Conservation (phyloP, 495 filamentous ascomycete genomes). For the Elasticomyces elasticus region DNA sequence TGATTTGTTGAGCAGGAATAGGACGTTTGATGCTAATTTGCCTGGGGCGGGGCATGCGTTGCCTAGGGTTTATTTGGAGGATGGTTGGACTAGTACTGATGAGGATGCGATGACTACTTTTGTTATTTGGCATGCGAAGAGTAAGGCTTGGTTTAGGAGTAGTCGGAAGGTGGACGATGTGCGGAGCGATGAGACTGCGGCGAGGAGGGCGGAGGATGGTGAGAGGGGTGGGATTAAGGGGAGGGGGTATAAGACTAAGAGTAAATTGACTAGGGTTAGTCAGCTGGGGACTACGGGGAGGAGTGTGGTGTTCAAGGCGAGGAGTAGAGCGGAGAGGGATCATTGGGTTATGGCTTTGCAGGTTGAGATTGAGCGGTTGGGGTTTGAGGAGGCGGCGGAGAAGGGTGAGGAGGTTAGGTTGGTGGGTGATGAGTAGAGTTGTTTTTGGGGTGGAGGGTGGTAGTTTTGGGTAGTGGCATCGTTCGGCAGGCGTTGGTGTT, state of each 20-base stretch:
- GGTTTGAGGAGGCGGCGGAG: constrained; percentile 40
- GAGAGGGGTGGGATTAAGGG: constrained; percentile 12
- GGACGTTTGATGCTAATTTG: constrained; percentile 58
- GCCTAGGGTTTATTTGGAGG: constrained; percentile 54
- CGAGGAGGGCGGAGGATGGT: constrained; percentile 29
- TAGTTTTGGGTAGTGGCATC: background rate
- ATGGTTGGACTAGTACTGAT: constrained; percentile 57
- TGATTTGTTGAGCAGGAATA: constrained; percentile 59
- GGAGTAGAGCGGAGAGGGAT: constrained; percentile 62
- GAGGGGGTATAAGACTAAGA: constrained; percentile 12
- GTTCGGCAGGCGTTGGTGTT: no score
- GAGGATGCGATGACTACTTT: constrained; percentile 65
- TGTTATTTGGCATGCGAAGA: constrained; percentile 59
- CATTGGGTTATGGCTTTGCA: constrained; percentile 65
- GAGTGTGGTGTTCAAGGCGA: constrained; percentile 60
- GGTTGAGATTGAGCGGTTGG: constrained; percentile 62
- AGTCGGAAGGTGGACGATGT: constrained; percentile 37
- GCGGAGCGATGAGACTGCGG: constrained; percentile 4
- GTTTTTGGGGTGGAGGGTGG: background rate
- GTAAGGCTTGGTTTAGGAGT: constrained; percentile 49
- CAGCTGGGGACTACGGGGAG: constrained; percentile 52
- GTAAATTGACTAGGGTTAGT: constrained; percentile 28
- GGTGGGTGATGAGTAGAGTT: constrained; percentile 3
- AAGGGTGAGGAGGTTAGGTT: constrained; percentile 9
- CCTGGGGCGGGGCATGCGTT: constrained; percentile 56